Evolutionary conservation across 257 asterid genomes (phyloP).

Genomic region (Knoxia roxburghii): DNA sequence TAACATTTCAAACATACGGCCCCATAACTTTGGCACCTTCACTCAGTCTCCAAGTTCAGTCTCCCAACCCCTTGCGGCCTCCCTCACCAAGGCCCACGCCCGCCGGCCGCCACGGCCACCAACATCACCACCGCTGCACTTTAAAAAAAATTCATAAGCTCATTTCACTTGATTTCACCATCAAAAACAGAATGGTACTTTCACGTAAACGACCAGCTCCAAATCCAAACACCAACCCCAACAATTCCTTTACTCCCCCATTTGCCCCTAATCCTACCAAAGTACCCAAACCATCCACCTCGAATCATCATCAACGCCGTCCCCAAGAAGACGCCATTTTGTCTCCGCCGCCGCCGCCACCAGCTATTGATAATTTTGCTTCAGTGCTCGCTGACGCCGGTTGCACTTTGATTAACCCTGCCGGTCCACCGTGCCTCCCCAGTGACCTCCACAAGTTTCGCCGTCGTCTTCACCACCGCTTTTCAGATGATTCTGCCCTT

Average conservation of each 20-base stretch:
- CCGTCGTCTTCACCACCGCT: slow-evolving; percentile 39
- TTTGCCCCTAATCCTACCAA: slow-evolving; percentile 17
- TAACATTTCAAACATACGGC: too few species aligned
- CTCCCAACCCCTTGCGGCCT: too few species aligned
- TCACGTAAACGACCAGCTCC: slow-evolving; percentile 15
- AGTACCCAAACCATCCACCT: slow-evolving; percentile 19
- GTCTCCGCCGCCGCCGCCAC: slow-evolving; percentile 2
- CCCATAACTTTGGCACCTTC: too few species aligned
- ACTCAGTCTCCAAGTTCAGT: too few species aligned
- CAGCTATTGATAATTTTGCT: slow-evolving; percentile 34
- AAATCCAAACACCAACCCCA: slow-evolving; percentile 3
- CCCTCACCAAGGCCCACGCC: too few species aligned
- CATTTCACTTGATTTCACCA: too few species aligned
- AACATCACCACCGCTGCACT: too few species aligned
- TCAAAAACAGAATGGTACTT: slow-evolving; percentile 12
- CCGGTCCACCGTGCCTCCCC: slow-evolving; percentile 66
- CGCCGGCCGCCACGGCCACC: too few species aligned
- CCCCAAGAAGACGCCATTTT: slow-evolving; percentile 17
- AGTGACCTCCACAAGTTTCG: slow-evolving; percentile 62
- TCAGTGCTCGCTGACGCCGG: slow-evolving; percentile 74
- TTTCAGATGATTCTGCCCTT: slow-evolving; percentile 45
- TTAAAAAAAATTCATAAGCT: too few species aligned
- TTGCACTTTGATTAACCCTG: slow-evolving; percentile 56
- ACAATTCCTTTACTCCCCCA: slow-evolving; percentile 16
- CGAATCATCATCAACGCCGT: slow-evolving; percentile 17